Base-by-base conservation (phyloP, 495 filamentous ascomycete species). In the Extremus antarcticus region DNA sequence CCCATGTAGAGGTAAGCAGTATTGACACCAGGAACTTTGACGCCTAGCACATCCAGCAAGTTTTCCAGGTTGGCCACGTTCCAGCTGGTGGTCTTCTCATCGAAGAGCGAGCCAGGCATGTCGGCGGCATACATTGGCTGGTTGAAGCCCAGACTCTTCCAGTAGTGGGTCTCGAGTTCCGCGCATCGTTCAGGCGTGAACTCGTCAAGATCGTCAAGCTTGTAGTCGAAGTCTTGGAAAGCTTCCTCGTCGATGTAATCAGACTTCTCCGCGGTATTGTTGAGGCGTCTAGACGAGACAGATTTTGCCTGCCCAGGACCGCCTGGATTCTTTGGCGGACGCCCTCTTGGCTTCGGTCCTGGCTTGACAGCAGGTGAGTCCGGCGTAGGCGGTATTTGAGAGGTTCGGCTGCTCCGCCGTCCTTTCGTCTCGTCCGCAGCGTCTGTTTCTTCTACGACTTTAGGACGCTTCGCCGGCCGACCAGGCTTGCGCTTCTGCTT, bases 1-100 rank as follows among this genome's bases (percentile, higher is more conserved):
- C 92, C 92, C 43, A 97, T 74, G 59, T 98, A 98, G 11, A 98
- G 77, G 68, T 98, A 98, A n/a, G 92, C 91, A 2, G 94, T 97
- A 65, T 98, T 98, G 57, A 98, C 92, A 55, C 92, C 92, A 13
- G 92, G 92, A 0, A 98, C 86, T 58, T 95, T 95, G 38, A 89
- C 89, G 19, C 92, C 94, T 1, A 98, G 73, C 3, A 97, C 87
- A 69, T 98, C 94, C 4, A 98, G 81, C 43, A 98, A 72, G 64
- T 96, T 97, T 24, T 87, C 85, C 20, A 98, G 78, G 65, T 94
- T 91, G 53, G 91, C 90, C 10, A 98, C 83, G 64, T 98, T 97
- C 92, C 92, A 98, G 20, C 72, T 74, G 19, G 82, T 82, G n/a
- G 81, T 86, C 2, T 78, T 76, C 17, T 96, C 90, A 60, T 92